These are phyloP conservation scores for Colletotrichum sp. DNA, from an alignment of 2,329 filamentous ascomycete species.

Conservation along the genomic window DNA sequence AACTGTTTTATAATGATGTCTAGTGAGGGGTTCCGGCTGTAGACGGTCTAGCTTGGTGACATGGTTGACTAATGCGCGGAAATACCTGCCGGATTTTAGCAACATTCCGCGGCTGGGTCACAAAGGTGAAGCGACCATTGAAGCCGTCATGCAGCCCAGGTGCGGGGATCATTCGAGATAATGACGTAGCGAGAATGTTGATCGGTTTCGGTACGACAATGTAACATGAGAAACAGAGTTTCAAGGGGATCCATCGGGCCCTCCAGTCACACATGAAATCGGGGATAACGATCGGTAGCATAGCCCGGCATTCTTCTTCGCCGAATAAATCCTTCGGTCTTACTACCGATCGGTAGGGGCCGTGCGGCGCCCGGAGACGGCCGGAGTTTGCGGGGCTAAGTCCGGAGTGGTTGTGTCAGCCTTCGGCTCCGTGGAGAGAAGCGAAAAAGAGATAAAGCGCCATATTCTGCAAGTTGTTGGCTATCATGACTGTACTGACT, in stretches of 20 bases:
- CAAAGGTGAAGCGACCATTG: background rate
- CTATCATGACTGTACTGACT: background rate
- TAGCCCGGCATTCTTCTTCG: background rate
- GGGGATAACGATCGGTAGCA: background rate
- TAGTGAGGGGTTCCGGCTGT: background rate
- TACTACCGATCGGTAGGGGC: background rate
- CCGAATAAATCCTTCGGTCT: background rate
- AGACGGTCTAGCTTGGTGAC: background rate
- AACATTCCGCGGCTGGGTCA: background rate
- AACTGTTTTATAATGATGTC: background rate
- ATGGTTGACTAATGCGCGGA: background rate
- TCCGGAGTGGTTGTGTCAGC: background rate
- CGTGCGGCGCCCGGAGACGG: background rate
- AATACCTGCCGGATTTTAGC: constrained; percentile 5
- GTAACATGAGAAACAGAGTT: background rate
- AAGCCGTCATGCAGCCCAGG: too few relatives aligned
- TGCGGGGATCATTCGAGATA: background rate
- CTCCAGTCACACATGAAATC: background rate
- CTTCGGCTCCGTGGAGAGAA: background rate
- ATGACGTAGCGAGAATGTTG: background rate
- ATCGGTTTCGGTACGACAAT: background rate
- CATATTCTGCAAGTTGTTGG: background rate
- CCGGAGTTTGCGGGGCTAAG: constrained; percentile 6
- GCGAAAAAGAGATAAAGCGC: background rate
- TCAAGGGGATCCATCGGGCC: background rate